Evolutionary conservation across 2,329 filamentous ascomycete species (phyloP), one percentile per base, ranked within the genome.

Genomic region (Colletotrichum limetticola): DNA sequence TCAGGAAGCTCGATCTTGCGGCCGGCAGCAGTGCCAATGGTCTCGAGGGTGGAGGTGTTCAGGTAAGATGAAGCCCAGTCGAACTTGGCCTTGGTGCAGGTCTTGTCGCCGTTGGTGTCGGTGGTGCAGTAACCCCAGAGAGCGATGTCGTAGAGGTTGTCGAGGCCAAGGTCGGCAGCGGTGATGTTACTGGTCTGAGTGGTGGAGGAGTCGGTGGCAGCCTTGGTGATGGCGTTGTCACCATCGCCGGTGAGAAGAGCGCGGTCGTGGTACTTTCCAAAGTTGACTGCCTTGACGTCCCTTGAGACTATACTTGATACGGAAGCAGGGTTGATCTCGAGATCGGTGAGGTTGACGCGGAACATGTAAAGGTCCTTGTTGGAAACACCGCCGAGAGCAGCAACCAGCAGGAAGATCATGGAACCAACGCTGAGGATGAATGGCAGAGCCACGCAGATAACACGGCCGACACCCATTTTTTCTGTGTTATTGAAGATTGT

Each of bases 121-220:
- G 89, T 91, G 70, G 86, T 85, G 89, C 97, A 98, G 89, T 95
- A 98, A 80, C 93, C 93, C 93, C 94, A 97, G 49, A 98, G 88
- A 79, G 90, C 91, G 80, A 98, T 87, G 74, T 93, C 89, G 89
- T 98, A 98, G 79, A 91, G 87, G 80, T 96, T 91, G 78, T 88
- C 90, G 72, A 98, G 88, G 67, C 89, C 86, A 56, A 94, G 86
- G 28, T 89, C 83, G 1, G 80, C 76, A 8, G 89, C 90, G 4
- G 88, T 91, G 78, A 92, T 86, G 82, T 90, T 91, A 76, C 76
- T 80, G 75, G 75, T 77, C 74, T 8, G 76, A 12, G 69, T 56
- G 12, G 76, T 68, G 37, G 30, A 22, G 22, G 30, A 22, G 22
- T 76, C 53, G 61, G 74, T 76, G 46, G 82, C 78, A 55, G 80